Percentiles rank a stretch among this genome's conserved stretches.
phyloP scores from a whole-genome alignment of 108 stramenopile species.

The Pelagomonas calceolata region DNA sequence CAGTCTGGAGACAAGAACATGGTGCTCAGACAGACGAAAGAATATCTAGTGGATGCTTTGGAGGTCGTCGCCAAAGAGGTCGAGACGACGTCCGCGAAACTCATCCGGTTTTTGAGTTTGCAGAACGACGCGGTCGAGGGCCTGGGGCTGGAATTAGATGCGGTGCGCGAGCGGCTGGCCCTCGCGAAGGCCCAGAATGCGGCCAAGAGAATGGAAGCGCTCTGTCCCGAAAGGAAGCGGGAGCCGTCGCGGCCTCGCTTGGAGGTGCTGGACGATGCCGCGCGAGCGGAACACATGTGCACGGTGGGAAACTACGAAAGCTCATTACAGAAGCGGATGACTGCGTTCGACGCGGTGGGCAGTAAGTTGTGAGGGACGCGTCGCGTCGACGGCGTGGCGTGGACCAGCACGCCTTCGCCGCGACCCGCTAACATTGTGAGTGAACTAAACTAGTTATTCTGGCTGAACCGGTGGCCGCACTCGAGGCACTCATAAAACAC shows the following conservation, averaged over 20 bases:
- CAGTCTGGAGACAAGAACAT: conserved; percentile 4
- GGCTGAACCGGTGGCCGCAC: conserved; percentile 75
- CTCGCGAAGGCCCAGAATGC: not conserved
- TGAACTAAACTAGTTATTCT: conserved; percentile 87
- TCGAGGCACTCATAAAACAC: conserved; percentile 96
- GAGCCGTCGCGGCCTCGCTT: not conserved
- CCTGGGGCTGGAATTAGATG: not conserved
- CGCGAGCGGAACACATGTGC: not conserved
- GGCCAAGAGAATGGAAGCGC: not conserved
- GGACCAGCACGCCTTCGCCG: no score
- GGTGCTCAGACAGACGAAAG: conserved; percentile 7
- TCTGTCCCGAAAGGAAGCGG: not conserved
- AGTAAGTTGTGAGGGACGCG: no score
- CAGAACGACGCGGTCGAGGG: conserved; percentile 2
- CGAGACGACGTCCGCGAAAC: conserved; percentile 3
- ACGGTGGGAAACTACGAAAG: not conserved
- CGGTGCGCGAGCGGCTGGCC: not conserved
- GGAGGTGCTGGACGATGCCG: not conserved
- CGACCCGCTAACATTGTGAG: no score
- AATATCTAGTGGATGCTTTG: conserved; percentile 10
- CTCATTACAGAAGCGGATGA: not conserved
- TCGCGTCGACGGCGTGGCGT: no score
- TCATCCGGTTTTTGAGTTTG: conserved; percentile 3
- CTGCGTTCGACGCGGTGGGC: not conserved
- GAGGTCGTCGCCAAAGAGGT: conserved; percentile 9